Evolutionary conservation across 805 yeast species (phyloP).

Genomic region (Metschnikowia reukaufii): DNA sequence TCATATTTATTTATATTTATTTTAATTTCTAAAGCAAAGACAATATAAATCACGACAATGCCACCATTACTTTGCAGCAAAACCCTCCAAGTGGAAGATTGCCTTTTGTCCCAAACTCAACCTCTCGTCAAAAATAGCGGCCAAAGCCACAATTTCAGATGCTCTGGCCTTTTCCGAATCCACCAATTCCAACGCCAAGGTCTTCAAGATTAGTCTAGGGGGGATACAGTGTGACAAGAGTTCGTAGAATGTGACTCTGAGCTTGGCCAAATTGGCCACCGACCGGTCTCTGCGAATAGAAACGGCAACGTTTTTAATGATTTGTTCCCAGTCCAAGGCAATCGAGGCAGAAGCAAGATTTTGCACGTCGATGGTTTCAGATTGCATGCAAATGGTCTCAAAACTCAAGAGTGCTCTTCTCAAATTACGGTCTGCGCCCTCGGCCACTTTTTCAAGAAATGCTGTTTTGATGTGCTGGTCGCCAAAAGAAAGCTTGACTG

Average conservation of each 20-base stretch:
- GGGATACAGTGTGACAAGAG: slow-evolving; percentile 93
- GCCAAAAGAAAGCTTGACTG: slow-evolving; percentile 39
- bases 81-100: slow-evolving; percentile 94
- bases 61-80: slow-evolving; percentile 85
- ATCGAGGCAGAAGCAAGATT: slow-evolving; percentile 42
- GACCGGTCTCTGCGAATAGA: slow-evolving; percentile 60
- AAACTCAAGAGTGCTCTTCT: slow-evolving; percentile 75
- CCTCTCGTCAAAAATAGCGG: slow-evolving; percentile 79
- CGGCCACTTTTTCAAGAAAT: slow-evolving; percentile 53
- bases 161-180: slow-evolving; percentile 33
- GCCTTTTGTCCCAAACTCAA: slow-evolving; percentile 82
- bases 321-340: slow-evolving; percentile 87
- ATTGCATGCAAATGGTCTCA: slow-evolving; percentile 78
- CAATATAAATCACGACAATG: slow-evolving; percentile 2
- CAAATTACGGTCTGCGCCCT: slow-evolving; percentile 64
- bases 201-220: slow-evolving; percentile 73
- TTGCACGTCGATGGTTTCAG: slow-evolving; percentile 46
- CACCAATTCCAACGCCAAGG: slow-evolving; percentile 46
- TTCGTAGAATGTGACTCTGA: slow-evolving; percentile 75
- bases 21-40: too few species aligned
- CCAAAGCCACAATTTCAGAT: slow-evolving; percentile 52
- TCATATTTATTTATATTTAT: too few species aligned
- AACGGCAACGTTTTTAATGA: slow-evolving; percentile 63
- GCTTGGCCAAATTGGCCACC: slow-evolving; percentile 58
- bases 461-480: slow-evolving; percentile 33